phyloP scores from a whole-genome alignment of 139 green algal species.

The Tetraselmis striata region DNA sequence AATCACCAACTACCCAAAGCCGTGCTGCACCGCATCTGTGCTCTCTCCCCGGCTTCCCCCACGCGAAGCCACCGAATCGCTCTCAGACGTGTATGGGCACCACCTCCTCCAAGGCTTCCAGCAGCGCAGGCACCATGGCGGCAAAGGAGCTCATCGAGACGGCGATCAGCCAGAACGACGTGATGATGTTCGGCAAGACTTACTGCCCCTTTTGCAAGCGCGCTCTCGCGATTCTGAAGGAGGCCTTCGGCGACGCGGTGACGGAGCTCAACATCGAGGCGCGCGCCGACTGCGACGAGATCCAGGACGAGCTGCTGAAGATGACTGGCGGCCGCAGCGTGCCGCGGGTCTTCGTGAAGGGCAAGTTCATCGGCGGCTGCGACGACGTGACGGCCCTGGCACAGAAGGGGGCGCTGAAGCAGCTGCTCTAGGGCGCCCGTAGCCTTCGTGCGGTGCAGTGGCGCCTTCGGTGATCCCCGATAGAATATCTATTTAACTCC shows the following conservation, averaged over 20 bases:
- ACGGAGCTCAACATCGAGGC: background rate
- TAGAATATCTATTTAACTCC: too few species aligned
- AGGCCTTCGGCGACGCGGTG: background rate
- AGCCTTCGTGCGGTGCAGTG: too few species aligned
- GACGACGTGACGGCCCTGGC: background rate
- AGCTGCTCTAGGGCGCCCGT: too few species aligned
- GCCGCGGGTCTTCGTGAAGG: background rate
- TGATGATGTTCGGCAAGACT: slow-evolving; percentile 10
- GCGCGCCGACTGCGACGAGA: background rate
- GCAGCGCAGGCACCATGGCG: background rate
- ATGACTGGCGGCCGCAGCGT: background rate
- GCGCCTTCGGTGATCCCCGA: too few species aligned
- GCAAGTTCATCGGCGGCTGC: background rate
- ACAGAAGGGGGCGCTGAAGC: background rate
- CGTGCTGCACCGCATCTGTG: too few species aligned
- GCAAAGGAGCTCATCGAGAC: slow-evolving; percentile 7
- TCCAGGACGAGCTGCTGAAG: background rate
- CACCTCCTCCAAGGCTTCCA: background rate
- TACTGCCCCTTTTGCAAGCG: slow-evolving; percentile 4
- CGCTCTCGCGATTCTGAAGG: slow-evolving; percentile 1
- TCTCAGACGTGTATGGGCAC: background rate
- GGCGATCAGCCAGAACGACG: background rate
- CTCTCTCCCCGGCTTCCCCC: too few species aligned
- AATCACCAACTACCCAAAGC: too few species aligned
- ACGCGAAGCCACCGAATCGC: too few species aligned